Evolutionary conservation across 352 stramenopile genomes (phyloP).

Genomic region (Globisporangium nunn): DNA sequence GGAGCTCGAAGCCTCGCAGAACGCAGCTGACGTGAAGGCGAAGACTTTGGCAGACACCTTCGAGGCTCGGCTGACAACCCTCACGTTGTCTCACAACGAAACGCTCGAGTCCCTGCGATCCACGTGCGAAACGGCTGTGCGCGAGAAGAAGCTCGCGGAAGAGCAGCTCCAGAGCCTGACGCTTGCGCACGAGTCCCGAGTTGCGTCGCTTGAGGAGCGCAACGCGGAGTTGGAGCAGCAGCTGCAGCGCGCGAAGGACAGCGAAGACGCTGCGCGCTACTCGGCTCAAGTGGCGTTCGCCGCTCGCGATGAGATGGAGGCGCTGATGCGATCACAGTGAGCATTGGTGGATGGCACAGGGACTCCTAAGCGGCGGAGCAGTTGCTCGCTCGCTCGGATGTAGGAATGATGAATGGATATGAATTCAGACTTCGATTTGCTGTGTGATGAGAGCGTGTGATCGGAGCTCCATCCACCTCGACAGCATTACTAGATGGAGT

Average conservation of each 20-base stretch:
- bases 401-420: constrained; percentile 18
- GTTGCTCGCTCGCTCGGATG: not conserved
- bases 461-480: not conserved
- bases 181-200: not conserved
- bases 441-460: not conserved
- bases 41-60: constrained; percentile 18
- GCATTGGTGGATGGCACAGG: constrained; percentile 2
- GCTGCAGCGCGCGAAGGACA: constrained; percentile 48
- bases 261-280: constrained; percentile 62
- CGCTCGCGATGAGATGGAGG: constrained; percentile 54
- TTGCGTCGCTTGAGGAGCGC: constrained; percentile 16
- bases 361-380: not conserved
- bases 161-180: constrained; percentile 1
- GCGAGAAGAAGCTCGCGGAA: constrained; percentile 1
- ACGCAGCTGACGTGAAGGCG: constrained; percentile 21
- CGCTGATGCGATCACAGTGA: constrained; percentile 33
- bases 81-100: constrained; percentile 10
- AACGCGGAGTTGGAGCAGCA: constrained; percentile 33
- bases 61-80: constrained; percentile 16
- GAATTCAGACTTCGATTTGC: constrained; percentile 3
- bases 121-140: not conserved
- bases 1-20: constrained; percentile 27
- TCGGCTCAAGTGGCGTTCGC: constrained; percentile 63
- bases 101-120: constrained; percentile 4
- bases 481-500: constrained; percentile 49